phyloP scores from a whole-genome alignment of 306 rosid genomes.

The Sechiopsis laciniata region DNA sequence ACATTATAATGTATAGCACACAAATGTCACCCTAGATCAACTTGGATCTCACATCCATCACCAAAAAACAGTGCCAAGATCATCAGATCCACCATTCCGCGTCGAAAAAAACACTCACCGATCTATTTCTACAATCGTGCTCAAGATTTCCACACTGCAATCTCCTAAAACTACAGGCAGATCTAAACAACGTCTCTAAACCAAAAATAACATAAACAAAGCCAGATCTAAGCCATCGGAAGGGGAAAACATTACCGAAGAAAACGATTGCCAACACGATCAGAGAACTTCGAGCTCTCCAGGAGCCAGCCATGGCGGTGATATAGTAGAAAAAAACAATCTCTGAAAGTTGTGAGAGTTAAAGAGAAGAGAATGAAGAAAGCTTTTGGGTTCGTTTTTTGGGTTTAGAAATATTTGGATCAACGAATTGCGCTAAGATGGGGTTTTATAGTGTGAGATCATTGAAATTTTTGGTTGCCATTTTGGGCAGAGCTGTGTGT shows the following conservation, averaged over 20 bases:
- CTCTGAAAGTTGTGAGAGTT: slow-evolving; percentile 15
- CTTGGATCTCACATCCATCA: not conserved
- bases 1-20: not conserved
- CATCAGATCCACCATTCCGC: not conserved
- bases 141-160: not conserved
- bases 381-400: not conserved
- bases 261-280: slow-evolving; percentile 54
- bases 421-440: not conserved
- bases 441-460: not conserved
- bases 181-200: too few species aligned
- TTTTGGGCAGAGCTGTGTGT: slow-evolving; percentile 36
- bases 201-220: not conserved
- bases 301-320: slow-evolving; percentile 57
- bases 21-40: not conserved
- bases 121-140: not conserved
- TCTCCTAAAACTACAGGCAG: too few species aligned
- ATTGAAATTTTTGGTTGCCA: slow-evolving; percentile 19
- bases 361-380: not conserved
- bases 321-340: not conserved
- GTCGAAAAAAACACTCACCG: not conserved
- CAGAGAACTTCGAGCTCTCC: slow-evolving; percentile 55
- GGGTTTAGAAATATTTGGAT: not conserved
- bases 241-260: slow-evolving; percentile 40
- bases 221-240: slow-evolving; percentile 38
- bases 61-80: not conserved